A percentile compares a stretch with the other conserved stretches of the same genome.
Evolutionary conservation across 2,329 filamentous ascomycete genomes (phyloP).

Genomic region (Pyrenophora graminea): DNA sequence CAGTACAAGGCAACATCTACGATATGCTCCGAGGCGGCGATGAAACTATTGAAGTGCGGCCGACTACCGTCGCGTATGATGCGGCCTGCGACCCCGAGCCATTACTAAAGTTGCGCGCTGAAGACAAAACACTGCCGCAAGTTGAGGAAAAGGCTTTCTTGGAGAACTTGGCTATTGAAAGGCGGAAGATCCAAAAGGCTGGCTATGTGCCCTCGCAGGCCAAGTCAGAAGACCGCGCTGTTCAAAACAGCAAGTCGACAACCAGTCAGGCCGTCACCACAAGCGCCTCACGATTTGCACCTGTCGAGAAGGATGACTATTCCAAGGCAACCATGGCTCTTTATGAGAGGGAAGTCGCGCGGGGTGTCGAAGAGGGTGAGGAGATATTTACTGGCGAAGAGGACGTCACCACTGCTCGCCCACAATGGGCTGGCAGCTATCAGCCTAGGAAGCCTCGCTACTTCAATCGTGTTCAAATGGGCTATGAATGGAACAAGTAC

Average conservation of each 20-base stretch:
- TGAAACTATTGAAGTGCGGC: constrained; percentile 1
- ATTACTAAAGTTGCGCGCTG: constrained; percentile 64
- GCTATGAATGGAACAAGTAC: constrained; percentile 99
- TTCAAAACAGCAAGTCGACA: constrained; percentile 36
- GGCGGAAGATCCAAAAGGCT: constrained; percentile 65
- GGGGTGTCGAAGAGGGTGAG: constrained; percentile 89
- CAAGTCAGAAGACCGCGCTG: constrained; percentile 34
- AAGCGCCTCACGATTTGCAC: constrained; percentile 70
- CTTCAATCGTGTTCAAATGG: constrained; percentile 98
- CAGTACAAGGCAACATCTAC: constrained; percentile 58
- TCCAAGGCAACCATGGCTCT: constrained; percentile 85
- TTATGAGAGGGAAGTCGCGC: constrained; percentile 90
- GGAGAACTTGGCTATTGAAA: constrained; percentile 60
- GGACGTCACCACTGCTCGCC: constrained; percentile 67
- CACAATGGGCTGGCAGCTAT: constrained; percentile 83
- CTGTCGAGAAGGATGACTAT: constrained; percentile 74
- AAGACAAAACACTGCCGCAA: constrained; percentile 65
- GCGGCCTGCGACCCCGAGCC: constrained; percentile 66
- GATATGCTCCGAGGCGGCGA: constrained; percentile 43
- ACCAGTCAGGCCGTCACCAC: constrained; percentile 53
- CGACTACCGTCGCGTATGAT: constrained; percentile 38
- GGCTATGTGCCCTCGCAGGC: constrained; percentile 69
- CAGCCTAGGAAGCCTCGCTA: constrained; percentile 90
- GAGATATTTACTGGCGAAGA: constrained; percentile 95
- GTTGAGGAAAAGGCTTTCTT: constrained; percentile 64